Percentiles rank a stretch among this genome's conserved stretches.
These are phyloP conservation scores for Exophiala sp. DNA, from an alignment of 2,329 filamentous ascomycete genomes.

Conservation along the genomic window DNA sequence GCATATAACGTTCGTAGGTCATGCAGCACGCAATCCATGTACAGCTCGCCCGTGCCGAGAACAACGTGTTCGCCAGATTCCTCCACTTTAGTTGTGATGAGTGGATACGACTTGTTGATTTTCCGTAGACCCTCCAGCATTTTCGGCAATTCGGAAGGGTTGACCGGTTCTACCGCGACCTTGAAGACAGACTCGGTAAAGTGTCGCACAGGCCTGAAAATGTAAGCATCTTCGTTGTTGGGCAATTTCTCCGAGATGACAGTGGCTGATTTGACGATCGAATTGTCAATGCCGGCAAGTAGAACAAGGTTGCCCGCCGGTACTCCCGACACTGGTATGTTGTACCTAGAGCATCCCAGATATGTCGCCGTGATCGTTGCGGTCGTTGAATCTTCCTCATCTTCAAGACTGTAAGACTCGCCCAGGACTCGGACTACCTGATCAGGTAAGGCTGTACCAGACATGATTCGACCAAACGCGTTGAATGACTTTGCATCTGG, in stretches of 20 bases:
- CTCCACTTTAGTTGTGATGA: slow-evolving; percentile 95
- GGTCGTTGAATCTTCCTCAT: slow-evolving; percentile 94
- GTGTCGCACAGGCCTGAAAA: slow-evolving; percentile 88
- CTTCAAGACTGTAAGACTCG: slow-evolving; percentile 92
- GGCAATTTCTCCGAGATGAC: slow-evolving; percentile 76
- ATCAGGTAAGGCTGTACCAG: slow-evolving; percentile 79
- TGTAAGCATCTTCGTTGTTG: slow-evolving; percentile 87
- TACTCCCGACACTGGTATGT: slow-evolving; percentile 83
- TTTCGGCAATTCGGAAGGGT: slow-evolving; percentile 94
- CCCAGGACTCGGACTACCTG: slow-evolving; percentile 85
- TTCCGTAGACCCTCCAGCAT: slow-evolving; percentile 97
- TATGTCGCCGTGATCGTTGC: slow-evolving; percentile 82
- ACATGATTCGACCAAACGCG: slow-evolving; percentile 87
- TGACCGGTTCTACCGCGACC: slow-evolving; percentile 95
- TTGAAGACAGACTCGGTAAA: slow-evolving; percentile 98
- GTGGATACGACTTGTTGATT: slow-evolving; percentile 95
- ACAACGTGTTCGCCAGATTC: slow-evolving; percentile 96
- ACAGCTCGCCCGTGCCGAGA: slow-evolving; percentile 93
- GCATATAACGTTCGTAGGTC: slow-evolving; percentile 91
- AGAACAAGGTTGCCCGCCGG: slow-evolving; percentile 92
- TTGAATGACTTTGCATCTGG: slow-evolving; percentile 87
- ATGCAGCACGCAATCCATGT: slow-evolving; percentile 98
- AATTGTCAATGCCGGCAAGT: slow-evolving; percentile 92
- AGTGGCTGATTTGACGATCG: slow-evolving; percentile 95
- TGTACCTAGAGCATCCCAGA: slow-evolving; percentile 90